Percentiles rank a stretch among this genome's conserved stretches.
These are phyloP conservation scores for Astrocystis sublimbata DNA, from an alignment of 495 filamentous ascomycete genomes.

Conservation along the genomic window DNA sequence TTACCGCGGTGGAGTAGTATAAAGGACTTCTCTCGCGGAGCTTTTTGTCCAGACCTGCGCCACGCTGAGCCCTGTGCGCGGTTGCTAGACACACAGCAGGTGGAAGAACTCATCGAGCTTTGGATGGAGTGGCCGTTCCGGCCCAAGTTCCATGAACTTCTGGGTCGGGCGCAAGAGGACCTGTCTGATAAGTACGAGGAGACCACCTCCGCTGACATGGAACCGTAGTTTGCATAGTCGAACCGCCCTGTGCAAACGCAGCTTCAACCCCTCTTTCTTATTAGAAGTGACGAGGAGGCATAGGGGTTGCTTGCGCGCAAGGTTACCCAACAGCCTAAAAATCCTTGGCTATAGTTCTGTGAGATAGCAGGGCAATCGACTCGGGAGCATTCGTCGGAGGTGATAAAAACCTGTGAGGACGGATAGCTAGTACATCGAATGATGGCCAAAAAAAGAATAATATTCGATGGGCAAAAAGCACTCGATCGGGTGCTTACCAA, in stretches of 20 bases:
- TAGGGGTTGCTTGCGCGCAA: not conserved
- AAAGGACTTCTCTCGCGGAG: constrained; percentile 40
- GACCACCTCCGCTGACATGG: not conserved
- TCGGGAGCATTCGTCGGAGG: no score
- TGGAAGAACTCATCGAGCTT: constrained; percentile 50
- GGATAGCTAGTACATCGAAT: no score
- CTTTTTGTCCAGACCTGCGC: constrained; percentile 30
- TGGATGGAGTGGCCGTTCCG: constrained; percentile 64
- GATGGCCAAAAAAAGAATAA: no score
- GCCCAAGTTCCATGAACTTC: constrained; percentile 44
- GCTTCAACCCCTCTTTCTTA: not conserved
- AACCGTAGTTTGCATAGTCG: not conserved
- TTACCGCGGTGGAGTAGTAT: constrained; percentile 41
- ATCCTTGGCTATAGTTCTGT: not conserved
- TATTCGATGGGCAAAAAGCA: no score
- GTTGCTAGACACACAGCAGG: constrained; percentile 45
- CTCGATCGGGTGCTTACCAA: no score
- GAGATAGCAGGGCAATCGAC: no score
- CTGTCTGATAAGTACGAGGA: constrained; percentile 13
- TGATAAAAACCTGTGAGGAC: no score
- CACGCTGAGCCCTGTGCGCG: constrained; percentile 38
- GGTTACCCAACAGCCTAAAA: not conserved
- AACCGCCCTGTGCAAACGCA: not conserved
- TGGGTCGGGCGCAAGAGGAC: constrained; percentile 36
- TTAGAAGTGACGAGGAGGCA: not conserved